phyloP scores from a whole-genome alignment of 2,329 filamentous ascomycete genomes.

The Orbilia ellipsospora region DNA sequence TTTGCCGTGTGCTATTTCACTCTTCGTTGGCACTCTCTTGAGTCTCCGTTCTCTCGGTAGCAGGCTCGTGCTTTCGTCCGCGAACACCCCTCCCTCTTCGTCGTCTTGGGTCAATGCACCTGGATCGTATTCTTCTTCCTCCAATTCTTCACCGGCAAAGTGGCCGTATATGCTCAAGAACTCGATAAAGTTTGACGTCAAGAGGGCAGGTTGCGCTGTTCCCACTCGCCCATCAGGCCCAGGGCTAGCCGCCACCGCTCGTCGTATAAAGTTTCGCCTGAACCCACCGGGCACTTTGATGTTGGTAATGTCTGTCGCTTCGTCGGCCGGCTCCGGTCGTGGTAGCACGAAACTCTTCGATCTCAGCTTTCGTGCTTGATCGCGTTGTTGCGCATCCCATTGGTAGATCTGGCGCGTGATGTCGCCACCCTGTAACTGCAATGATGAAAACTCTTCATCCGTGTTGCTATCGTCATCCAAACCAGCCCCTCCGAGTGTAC shows the following conservation, averaged over 20 bases:
- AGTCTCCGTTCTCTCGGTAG: conserved; percentile 32
- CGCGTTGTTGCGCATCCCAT: conserved; percentile 82
- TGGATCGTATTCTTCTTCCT: conserved; percentile 85
- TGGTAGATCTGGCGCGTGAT: conserved; percentile 94
- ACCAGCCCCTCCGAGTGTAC: conserved; percentile 60
- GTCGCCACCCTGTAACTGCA: conserved; percentile 92
- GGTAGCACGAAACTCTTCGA: conserved; percentile 88
- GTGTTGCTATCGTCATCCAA: conserved; percentile 69
- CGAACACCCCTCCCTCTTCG: conserved; percentile 75
- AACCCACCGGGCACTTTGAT: conserved; percentile 97
- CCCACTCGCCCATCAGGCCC: conserved; percentile 62
- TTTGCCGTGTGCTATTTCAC: conserved; percentile 66
- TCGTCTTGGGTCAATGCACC: conserved; percentile 77
- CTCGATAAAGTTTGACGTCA: conserved; percentile 94
- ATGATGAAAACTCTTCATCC: conserved; percentile 81
- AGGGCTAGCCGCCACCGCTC: conserved; percentile 66
- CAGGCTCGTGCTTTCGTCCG: conserved; percentile 44
- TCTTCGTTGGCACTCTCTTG: conserved; percentile 45
- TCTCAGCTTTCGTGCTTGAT: conserved; percentile 73
- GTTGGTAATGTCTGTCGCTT: conserved; percentile 83
- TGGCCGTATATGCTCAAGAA: conserved; percentile 95
- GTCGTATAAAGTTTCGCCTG: conserved; percentile 85
- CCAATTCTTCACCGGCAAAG: conserved; percentile 95
- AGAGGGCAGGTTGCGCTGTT: conserved; percentile 70
- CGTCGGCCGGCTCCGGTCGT: conserved; percentile 80